Percentiles rank a stretch among this genome's conserved stretches.
These are phyloP conservation scores for Malassezia globosa DNA, from an alignment of 1,284 basidiomycete species.

Conservation along the genomic window DNA sequence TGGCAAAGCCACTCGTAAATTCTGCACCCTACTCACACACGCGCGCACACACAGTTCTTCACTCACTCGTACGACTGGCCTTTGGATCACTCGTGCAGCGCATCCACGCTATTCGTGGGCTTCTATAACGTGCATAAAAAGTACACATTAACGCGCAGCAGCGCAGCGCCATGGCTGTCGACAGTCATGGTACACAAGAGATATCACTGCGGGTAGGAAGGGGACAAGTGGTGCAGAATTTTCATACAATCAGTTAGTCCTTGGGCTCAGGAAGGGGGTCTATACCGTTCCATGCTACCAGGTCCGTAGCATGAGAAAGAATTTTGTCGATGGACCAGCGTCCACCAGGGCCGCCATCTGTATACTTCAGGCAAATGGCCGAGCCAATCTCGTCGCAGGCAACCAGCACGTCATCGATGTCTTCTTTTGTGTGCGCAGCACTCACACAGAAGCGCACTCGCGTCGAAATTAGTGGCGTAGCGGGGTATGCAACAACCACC, in stretches of 20 bases:
- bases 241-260: neutral
- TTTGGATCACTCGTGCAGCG: slow-evolving; percentile 6
- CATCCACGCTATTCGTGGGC: neutral
- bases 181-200: no score
- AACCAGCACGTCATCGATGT: slow-evolving; percentile 72
- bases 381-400: slow-evolving; percentile 90
- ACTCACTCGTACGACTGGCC: slow-evolving; percentile 11
- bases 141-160: no score
- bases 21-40: neutral
- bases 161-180: no score
- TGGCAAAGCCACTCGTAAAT: neutral
- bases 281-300: slow-evolving; percentile 53
- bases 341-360: slow-evolving; percentile 61
- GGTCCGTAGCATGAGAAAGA: slow-evolving; percentile 62
- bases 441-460: slow-evolving; percentile 90
- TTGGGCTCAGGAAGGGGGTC: slow-evolving; percentile 15
- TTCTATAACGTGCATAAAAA: neutral
- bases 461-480: slow-evolving; percentile 77
- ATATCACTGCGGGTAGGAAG: no score
- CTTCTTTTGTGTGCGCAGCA: slow-evolving; percentile 90
- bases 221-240: no score
- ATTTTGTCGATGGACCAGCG: slow-evolving; percentile 74
- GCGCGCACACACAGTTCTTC: slow-evolving; percentile 9
- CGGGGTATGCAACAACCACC: slow-evolving; percentile 53
- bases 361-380: slow-evolving; percentile 60